phyloP scores from a whole-genome alignment of 23 red algal species.

The Gracilaria domingensis region DNA sequence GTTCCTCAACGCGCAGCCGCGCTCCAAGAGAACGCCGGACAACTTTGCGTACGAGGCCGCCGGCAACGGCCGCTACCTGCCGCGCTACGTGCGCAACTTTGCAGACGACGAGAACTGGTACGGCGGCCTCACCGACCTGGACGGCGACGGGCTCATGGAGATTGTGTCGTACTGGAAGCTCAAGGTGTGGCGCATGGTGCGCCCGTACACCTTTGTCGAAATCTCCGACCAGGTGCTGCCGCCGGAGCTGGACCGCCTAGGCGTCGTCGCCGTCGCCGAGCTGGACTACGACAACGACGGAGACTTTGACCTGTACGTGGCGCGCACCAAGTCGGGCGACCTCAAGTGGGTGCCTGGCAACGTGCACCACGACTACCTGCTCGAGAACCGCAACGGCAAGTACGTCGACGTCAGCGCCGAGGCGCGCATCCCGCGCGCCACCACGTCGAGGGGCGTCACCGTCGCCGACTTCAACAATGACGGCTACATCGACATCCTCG shows the following conservation, averaged over 20 bases:
- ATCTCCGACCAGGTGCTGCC: conserved; percentile 28
- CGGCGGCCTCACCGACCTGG: conserved; percentile 35
- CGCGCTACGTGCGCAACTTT: background rate
- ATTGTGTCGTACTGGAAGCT: conserved; percentile 42
- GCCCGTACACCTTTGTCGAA: conserved; percentile 8
- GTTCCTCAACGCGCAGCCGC: background rate
- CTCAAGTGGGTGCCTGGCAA: conserved; percentile 39
- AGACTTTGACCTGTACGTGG: conserved; percentile 64
- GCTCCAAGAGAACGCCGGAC: background rate
- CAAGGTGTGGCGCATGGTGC: background rate
- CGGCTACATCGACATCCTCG: conserved; percentile 62
- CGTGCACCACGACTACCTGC: conserved; percentile 31
- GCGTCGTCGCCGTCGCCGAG: conserved; percentile 56
- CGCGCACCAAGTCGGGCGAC: conserved; percentile 27
- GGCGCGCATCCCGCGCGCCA: conserved; percentile 59
- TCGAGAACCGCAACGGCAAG: conserved; percentile 25
- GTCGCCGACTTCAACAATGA: conserved; percentile 79
- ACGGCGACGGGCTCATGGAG: conserved; percentile 61
- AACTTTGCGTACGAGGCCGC: conserved; percentile 30
- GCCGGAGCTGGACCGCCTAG: background rate
- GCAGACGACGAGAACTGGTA: conserved; percentile 6
- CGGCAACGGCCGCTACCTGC: background rate
- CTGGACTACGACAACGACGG: conserved; percentile 81
- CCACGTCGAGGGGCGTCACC: conserved; percentile 48
- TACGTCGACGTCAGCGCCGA: conserved; percentile 48